These are phyloP conservation scores for Colletotrichum karsti DNA, from an alignment of 2,329 filamentous ascomycete genomes.

Conservation along the genomic window DNA sequence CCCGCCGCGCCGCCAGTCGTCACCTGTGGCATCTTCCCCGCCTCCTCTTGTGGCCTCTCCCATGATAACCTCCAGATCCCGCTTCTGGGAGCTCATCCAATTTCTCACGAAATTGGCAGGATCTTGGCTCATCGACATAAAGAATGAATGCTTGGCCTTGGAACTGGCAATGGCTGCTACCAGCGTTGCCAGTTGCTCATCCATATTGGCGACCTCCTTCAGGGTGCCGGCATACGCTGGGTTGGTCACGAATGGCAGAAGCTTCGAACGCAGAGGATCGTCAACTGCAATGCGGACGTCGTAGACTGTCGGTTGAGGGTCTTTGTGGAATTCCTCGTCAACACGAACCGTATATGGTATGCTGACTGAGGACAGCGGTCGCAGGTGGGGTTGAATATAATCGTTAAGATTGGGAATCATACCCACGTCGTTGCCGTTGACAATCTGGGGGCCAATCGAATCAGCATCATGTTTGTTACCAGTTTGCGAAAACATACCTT, in stretches of 20 bases:
- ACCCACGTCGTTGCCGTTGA: constrained; percentile 77
- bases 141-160: constrained; percentile 91
- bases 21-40: constrained; percentile 61
- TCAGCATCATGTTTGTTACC: not conserved
- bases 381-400: constrained; percentile 81
- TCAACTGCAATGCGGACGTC: constrained; percentile 87
- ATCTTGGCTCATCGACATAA: constrained; percentile 79
- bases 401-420: constrained; percentile 88
- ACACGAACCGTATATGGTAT: constrained; percentile 94
- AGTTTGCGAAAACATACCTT: constrained; percentile 64
- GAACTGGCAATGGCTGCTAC: constrained; percentile 85
- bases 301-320: constrained; percentile 84
- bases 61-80: constrained; percentile 87
- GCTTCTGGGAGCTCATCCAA: constrained; percentile 91
- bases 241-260: constrained; percentile 73
- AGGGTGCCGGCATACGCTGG: constrained; percentile 76
- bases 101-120: constrained; percentile 84
- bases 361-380: constrained; percentile 81
- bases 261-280: constrained; percentile 77
- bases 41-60: constrained; percentile 79
- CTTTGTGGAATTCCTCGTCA: constrained; percentile 81
- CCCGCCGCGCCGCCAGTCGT: constrained; percentile 75
- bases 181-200: constrained; percentile 86
- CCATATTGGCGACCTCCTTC: constrained; percentile 78
- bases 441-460: constrained; percentile 60